A percentile compares a stretch with the other conserved stretches of the same genome.
These are phyloP conservation scores for Umbelopsis isabellina DNA, from an alignment of 192 early-diverging fungal species.

Conservation along the genomic window DNA sequence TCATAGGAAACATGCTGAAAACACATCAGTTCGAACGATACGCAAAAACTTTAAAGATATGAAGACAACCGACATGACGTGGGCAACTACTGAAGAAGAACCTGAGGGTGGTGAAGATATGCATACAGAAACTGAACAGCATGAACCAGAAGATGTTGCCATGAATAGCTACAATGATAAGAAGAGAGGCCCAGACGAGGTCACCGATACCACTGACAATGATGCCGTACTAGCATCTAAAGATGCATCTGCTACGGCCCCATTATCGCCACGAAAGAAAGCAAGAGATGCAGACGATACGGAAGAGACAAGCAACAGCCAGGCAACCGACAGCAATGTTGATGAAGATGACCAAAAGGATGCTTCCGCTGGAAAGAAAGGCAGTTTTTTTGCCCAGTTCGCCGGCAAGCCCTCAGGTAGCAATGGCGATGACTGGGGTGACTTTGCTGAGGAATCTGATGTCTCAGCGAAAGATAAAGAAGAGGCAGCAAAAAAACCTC, in stretches of 20 bases:
- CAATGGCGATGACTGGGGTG: slow-evolving; percentile 36
- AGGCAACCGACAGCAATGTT: background rate
- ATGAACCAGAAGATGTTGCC: slow-evolving; percentile 4
- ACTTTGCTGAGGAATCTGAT: slow-evolving; percentile 34
- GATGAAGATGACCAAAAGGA: background rate
- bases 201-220: slow-evolving; percentile 14
- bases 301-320: background rate
- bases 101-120: slow-evolving; percentile 21
- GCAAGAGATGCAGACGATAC: background rate
- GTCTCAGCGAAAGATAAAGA: background rate
- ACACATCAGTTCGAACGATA: slow-evolving; percentile 33
- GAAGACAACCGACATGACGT: slow-evolving; percentile 35
- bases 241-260: background rate
- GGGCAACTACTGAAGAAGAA: slow-evolving; percentile 6
- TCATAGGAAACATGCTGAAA: slow-evolving; percentile 36
- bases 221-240: background rate
- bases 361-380: background rate
- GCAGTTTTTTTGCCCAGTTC: slow-evolving; percentile 24
- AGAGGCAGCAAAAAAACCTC: slow-evolving; percentile 2
- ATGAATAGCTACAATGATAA: slow-evolving; percentile 17
- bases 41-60: slow-evolving; percentile 42
- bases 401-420: slow-evolving; percentile 21
- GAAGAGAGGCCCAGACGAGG: slow-evolving; percentile 16
- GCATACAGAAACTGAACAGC: slow-evolving; percentile 22
- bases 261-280: slow-evolving; percentile 19